A percentile compares a stretch with the other conserved stretches of the same genome.
Evolutionary conservation across 1,139 yeast species (phyloP).

Genomic region (Kazachstania sp.): DNA sequence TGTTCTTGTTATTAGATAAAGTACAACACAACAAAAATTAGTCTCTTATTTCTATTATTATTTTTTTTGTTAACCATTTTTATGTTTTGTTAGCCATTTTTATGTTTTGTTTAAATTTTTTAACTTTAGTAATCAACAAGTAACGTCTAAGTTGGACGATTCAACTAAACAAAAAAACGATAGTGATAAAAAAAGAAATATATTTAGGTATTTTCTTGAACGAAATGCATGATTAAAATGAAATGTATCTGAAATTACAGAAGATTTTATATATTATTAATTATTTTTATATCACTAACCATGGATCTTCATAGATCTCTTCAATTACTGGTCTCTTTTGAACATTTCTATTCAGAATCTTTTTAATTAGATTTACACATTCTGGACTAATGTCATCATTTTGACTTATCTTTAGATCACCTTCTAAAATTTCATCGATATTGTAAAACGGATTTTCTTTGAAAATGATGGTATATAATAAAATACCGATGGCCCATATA

Average conservation of each 20-base stretch:
- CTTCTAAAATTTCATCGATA: constrained; percentile 92
- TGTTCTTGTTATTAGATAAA: too few species aligned
- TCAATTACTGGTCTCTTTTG: constrained; percentile 63
- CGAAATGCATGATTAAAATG: neutral
- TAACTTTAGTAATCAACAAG: too few species aligned
- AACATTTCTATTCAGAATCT: constrained; percentile 59
- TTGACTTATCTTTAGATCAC: constrained; percentile 64
- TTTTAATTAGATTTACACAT: constrained; percentile 51
- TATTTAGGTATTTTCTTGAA: neutral
- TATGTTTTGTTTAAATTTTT: too few species aligned
- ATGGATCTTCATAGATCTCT: constrained; percentile 57
- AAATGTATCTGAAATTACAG: neutral
- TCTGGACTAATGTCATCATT: constrained; percentile 45
- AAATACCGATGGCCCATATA: constrained; percentile 91
- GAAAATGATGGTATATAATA: constrained; percentile 78
- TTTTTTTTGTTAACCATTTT: too few species aligned
- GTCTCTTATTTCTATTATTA: too few species aligned
- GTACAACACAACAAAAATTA: too few species aligned
- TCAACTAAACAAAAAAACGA: neutral
- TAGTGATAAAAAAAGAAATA: neutral
- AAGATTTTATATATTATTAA: neutral
- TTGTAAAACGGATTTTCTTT: constrained; percentile 93
- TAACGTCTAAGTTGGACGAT: too few species aligned
- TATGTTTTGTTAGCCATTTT: too few species aligned
- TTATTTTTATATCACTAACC: constrained; percentile 39